Percentiles rank a stretch among this genome's conserved stretches.
These are phyloP conservation scores for Kluyveromyces nonfermentans DNA, from an alignment of 805 yeast genomes.

Conservation along the genomic window DNA sequence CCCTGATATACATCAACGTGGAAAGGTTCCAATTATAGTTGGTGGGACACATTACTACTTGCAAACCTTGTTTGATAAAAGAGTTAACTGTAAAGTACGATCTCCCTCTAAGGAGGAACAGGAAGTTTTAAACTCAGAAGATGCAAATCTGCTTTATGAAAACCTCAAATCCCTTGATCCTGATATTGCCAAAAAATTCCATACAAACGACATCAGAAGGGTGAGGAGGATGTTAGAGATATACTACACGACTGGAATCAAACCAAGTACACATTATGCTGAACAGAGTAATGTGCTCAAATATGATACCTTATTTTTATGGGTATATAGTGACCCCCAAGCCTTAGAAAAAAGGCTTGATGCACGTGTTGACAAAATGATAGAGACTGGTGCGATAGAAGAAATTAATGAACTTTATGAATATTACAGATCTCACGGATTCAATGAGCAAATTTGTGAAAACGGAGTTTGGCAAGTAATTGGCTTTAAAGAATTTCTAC, in stretches of 20 bases:
- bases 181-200: constrained; percentile 65
- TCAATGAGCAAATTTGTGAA: constrained; percentile 38
- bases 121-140: constrained; percentile 41
- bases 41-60: constrained; percentile 96
- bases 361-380: constrained; percentile 75
- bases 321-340: constrained; percentile 67
- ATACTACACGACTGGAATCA: constrained; percentile 52
- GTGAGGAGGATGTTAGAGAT: constrained; percentile 76
- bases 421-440: constrained; percentile 28
- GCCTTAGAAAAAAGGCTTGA: constrained; percentile 59
- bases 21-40: constrained; percentile 76
- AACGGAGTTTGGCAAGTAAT: constrained; percentile 90
- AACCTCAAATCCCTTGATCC: constrained; percentile 55
- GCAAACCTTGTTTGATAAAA: constrained; percentile 68
- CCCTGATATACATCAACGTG: constrained; percentile 51
- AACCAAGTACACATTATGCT: constrained; percentile 61
- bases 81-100: constrained; percentile 15
- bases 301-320: constrained; percentile 59
- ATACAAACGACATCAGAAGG: constrained; percentile 81
- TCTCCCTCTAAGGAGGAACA: constrained; percentile 26
- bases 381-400: constrained; percentile 52
- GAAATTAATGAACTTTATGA: constrained; percentile 59
- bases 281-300: constrained; percentile 51
- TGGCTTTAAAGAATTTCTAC: constrained; percentile 84
- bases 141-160: constrained; percentile 29